Conservation (phyloP, 1,139 yeast species). For the Zygotorulaspora mrakii region DNA sequence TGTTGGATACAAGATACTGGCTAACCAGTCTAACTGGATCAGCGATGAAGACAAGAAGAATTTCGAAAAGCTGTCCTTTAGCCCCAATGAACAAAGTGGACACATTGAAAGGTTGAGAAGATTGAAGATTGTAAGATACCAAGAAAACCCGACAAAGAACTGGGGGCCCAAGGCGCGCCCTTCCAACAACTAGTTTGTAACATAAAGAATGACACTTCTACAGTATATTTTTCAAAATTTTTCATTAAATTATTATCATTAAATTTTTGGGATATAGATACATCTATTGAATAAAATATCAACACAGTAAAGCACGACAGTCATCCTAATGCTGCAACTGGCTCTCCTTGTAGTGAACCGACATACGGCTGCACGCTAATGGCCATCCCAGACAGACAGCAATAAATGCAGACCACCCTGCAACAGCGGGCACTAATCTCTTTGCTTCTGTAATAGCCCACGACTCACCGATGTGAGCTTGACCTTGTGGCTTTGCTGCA, state of each 20-base stretch:
- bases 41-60: constrained; percentile 19
- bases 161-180: constrained; percentile 97
- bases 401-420: constrained; percentile 23
- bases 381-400: constrained; percentile 31
- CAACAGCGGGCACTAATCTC: constrained; percentile 21
- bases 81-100: constrained; percentile 53
- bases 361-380: constrained; percentile 14
- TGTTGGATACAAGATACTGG: constrained; percentile 64
- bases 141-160: constrained; percentile 84
- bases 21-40: constrained; percentile 35
- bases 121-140: constrained; percentile 79
- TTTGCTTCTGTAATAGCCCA: constrained; percentile 26
- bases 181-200: constrained; percentile 8
- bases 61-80: constrained; percentile 42
- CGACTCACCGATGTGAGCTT: constrained; percentile 21
- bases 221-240: too few species aligned
- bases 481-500: constrained; percentile 15
- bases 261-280: too few species aligned
- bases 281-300: too few species aligned
- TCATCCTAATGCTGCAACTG: not conserved
- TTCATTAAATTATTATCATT: constrained; percentile 3
- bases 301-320: too few species aligned
- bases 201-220: too few species aligned
- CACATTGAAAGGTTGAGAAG: constrained; percentile 59
- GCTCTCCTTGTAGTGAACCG: constrained; percentile 7